Evolutionary conservation across 2,329 filamentous ascomycete species (phyloP), one percentile per base, ranked within the genome.

Genomic region (Diaporthe citri): DNA sequence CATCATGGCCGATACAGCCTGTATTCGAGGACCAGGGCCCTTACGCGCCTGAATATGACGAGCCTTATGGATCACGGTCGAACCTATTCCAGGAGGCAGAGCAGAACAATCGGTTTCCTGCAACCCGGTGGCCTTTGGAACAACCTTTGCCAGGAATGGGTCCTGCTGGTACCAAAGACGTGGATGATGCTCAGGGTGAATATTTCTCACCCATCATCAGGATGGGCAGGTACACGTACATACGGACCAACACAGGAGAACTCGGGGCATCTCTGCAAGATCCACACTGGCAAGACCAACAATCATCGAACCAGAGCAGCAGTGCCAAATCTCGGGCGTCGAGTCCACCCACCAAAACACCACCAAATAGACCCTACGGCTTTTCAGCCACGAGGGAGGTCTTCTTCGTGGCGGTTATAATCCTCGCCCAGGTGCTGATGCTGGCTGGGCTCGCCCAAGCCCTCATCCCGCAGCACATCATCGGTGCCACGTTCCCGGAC

Each of bases 361-460:
- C 41, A 25, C n/a, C 41, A 25, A 41, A 41, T 22, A 55, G 71
- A 3, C 79, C 80, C 0, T 60, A 76, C 59, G 78, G 77, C 66
- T 78, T 82, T 34, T 78, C 80, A 15, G 76, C 80, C 8, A 31
- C 71, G 0, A 79, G 77, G 52, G 84, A 85, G 76, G 74, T 79
- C n/a, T 46, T 81, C 28, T 87, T 87, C 71, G 82, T 87, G 28
- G 78, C 81, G 8, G 74, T 85, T 67, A 81, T 87, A 48, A 85
- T 84, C 75, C 77, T 83, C 48, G 80, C 85, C 15, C 85, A 87
- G 77, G 79, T 86, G n/a, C 83, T 87, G 76, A 88, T 87, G 43
- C 86, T 88, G 77, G 84, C 84, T 0, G 86, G 85, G n/a, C 83
- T 90, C 5, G 86, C 84, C 4, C 84, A 87, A 75, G 84, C 84